Base-by-base conservation (phyloP, 306 rosid species). In the Glycyrrhiza uralensis region DNA sequence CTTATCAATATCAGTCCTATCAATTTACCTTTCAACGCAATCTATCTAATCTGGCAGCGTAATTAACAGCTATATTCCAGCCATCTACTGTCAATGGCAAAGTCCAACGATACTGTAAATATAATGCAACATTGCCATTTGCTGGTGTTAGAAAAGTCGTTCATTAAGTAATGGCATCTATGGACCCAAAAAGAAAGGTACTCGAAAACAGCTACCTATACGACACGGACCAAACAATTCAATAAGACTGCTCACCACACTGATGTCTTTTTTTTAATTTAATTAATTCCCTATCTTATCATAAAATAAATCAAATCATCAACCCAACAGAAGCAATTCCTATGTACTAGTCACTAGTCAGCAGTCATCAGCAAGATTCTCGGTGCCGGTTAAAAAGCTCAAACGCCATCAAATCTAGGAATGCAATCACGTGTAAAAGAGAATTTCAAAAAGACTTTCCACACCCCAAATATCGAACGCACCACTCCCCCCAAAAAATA, bases 331-430 rank as follows among this genome's bases (percentile, higher is more conserved):
- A 55, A 60, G 70, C 61, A 74, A 65, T 77, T 71, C 84, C 81
- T 24, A 76, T 10, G 82, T n/a, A n/a, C n/a, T 18, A 60, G 60
- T 63, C 23, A 36, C n/a, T 50, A 38, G 50, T 58, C 49, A 38
- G 51, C 5, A 8, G 30, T 42, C 54, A 64, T 54, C 79, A 68
- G 80, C 86, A 80, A 84, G 84, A 90, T 87, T 85, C 89, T 71
- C 88, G 85, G 63, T 73, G 76, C 57, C 28, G 14, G 66, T 44
- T 33, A 18, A 75, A 74, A 72, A 39, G 45, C 46, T 13, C 17
- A 10, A 33, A 49, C 28, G 38, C 51, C 6, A 55, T 66, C 72
- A 58, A 77, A 69, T 80, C 85, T 73, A 74, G 17, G 11, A 42
- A 19, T 46, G 11, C 56, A 28, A 28, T 66, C 80, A 75, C 85